These are phyloP conservation scores for Elaeis oleifera DNA, from an alignment of 202 grass and related monocot genomes.

Conservation along the genomic window DNA sequence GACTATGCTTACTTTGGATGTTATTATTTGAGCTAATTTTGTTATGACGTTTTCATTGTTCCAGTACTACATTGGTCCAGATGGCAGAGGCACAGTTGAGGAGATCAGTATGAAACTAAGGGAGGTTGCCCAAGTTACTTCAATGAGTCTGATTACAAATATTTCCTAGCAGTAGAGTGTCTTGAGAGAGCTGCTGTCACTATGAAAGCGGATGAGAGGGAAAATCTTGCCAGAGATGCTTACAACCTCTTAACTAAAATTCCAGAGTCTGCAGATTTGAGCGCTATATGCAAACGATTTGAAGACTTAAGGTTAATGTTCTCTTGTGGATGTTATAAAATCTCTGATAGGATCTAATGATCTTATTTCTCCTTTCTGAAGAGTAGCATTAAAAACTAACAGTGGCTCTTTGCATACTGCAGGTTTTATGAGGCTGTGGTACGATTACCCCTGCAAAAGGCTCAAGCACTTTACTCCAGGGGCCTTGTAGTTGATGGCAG, in stretches of 20 bases:
- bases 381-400: neutral
- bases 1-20: too few species aligned
- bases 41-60: conserved; percentile 16
- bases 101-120: conserved; percentile 84
- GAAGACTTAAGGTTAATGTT: conserved; percentile 66
- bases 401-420: neutral
- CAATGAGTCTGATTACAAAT: conserved; percentile 86
- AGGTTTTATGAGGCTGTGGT: conserved; percentile 96
- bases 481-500: conserved; percentile 43
- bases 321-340: conserved; percentile 1
- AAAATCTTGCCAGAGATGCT: conserved; percentile 81
- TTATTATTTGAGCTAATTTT: neutral
- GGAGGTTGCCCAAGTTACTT: conserved; percentile 95
- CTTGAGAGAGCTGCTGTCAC: conserved; percentile 75
- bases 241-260: conserved; percentile 72
- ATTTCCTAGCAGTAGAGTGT: conserved; percentile 83
- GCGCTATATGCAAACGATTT: conserved; percentile 92
- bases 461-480: conserved; percentile 67
- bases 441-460: conserved; percentile 74
- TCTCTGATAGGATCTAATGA: conserved; percentile 1
- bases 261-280: conserved; percentile 81
- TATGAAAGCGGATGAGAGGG: conserved; percentile 51
- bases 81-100: conserved; percentile 73
- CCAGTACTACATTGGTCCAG: conserved; percentile 89
- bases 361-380: neutral